Percentiles rank a stretch among this genome's conserved stretches.
Conservation (phyloP, 1,284 basidiomycete species). For the Microbotryum silenes-acaulis region DNA sequence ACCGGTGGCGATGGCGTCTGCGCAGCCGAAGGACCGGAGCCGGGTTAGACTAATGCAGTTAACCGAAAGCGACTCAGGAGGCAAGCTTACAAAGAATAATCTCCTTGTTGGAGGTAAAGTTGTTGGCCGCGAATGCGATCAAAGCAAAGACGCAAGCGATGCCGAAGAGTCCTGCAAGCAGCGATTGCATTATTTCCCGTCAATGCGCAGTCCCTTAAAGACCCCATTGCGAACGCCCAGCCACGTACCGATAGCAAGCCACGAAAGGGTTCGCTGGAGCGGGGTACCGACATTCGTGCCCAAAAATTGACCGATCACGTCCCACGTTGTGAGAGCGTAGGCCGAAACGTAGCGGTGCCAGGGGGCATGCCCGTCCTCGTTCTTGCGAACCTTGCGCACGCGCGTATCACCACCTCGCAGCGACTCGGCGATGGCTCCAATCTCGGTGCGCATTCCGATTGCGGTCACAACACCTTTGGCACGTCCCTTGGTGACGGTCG, state of each 20-base stretch:
- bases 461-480: slow-evolving; percentile 53
- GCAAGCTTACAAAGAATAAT: slow-evolving; percentile 25
- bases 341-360: slow-evolving; percentile 42
- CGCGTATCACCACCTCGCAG: slow-evolving; percentile 38
- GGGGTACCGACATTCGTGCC: slow-evolving; percentile 42
- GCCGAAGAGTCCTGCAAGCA: slow-evolving; percentile 6
- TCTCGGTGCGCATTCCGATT: slow-evolving; percentile 60
- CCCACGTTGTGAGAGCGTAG: slow-evolving; percentile 40
- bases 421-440: slow-evolving; percentile 53
- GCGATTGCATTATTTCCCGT: too few species aligned
- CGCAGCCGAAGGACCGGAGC: too few species aligned
- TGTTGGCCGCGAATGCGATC: slow-evolving; percentile 42
- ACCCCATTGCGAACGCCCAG: not conserved
- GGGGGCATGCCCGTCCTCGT: slow-evolving; percentile 40
- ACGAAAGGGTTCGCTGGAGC: slow-evolving; percentile 40
- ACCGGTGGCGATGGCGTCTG: slow-evolving; percentile 47
- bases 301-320: slow-evolving; percentile 40
- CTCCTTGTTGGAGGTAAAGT: slow-evolving; percentile 21
- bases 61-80: too few species aligned
- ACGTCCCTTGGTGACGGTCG: slow-evolving; percentile 58
- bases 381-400: slow-evolving; percentile 30
- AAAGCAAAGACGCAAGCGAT: slow-evolving; percentile 38
- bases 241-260: slow-evolving; percentile 36
- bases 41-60: too few species aligned
- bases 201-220: slow-evolving; percentile 37